These are phyloP conservation scores for Plectranthus barbatus DNA, from an alignment of 257 asterid species.

Conservation along the genomic window DNA sequence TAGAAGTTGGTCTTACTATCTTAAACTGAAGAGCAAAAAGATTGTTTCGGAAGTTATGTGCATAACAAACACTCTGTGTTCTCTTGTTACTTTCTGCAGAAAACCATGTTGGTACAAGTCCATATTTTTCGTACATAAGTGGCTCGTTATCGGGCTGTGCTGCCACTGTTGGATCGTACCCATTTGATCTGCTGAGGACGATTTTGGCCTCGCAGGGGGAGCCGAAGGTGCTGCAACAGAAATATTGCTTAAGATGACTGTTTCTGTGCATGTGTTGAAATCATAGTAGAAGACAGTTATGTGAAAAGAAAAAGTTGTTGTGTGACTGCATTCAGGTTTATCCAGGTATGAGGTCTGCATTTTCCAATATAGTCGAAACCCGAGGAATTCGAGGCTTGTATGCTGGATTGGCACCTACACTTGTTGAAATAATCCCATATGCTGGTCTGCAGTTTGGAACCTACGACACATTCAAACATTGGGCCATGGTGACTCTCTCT, in stretches of 20 bases:
- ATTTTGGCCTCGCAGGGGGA: conserved; percentile 97
- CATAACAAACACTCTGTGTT: neutral
- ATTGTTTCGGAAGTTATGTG: neutral
- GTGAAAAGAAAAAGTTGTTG: neutral
- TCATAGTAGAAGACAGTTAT: neutral
- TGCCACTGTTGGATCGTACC: conserved; percentile 91
- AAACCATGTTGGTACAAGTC: conserved; percentile 63
- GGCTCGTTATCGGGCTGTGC: conserved; percentile 94
- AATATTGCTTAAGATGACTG: neutral
- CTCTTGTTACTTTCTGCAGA: conserved; percentile 38
- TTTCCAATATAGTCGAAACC: conserved; percentile 35
- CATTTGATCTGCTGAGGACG: conserved; percentile 87
- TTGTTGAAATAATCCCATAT: conserved; percentile 75
- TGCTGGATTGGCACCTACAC: conserved; percentile 84
- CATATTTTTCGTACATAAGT: conserved; percentile 68
- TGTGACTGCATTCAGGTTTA: conserved; percentile 53
- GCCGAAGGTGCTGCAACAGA: conserved; percentile 57
- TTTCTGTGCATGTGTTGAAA: neutral
- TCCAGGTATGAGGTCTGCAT: conserved; percentile 85
- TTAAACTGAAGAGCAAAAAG: neutral
- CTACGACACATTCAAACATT: conserved; percentile 82
- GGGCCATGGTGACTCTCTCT: conserved; percentile 49
- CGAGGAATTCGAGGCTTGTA: conserved; percentile 79
- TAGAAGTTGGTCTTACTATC: too few species aligned
- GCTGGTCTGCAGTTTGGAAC: conserved; percentile 94